Conservation (phyloP, 1,284 basidiomycete genomes). For the Xerocomus amazonicus region DNA sequence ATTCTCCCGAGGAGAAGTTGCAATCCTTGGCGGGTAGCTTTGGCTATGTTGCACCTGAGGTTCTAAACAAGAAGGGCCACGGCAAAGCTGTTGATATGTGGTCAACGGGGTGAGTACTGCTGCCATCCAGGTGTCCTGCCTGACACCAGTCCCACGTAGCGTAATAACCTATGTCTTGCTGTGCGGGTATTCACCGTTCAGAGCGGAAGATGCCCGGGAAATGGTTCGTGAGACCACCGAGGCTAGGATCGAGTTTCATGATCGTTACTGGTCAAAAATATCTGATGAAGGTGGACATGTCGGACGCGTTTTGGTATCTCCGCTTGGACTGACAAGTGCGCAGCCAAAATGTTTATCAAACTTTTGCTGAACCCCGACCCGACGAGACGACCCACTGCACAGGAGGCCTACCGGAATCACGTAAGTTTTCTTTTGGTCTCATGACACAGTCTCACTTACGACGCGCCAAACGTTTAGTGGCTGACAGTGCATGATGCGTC, state of each 20-base stretch:
- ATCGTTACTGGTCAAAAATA: constrained; percentile 92
- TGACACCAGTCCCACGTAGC: constrained; percentile 37
- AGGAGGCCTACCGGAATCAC: constrained; percentile 63
- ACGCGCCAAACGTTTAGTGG: constrained; percentile 47
- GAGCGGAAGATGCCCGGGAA: constrained; percentile 75
- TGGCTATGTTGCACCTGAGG: constrained; percentile 94
- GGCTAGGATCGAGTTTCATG: constrained; percentile 87
- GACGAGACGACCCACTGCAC: constrained; percentile 66
- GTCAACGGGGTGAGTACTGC: constrained; percentile 75
- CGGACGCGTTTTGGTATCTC: not conserved
- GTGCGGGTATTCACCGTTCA: constrained; percentile 93
- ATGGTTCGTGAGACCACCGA: constrained; percentile 80
- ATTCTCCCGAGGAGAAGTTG: constrained; percentile 74
- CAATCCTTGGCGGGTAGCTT: constrained; percentile 85
- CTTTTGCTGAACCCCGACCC: constrained; percentile 75
- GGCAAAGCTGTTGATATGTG: constrained; percentile 93
- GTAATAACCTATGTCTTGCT: constrained; percentile 92
- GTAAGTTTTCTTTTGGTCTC: constrained; percentile 15
- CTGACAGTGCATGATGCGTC: constrained; percentile 57
- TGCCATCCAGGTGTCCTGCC: not conserved
- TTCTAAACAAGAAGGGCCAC: constrained; percentile 80
- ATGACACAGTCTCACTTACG: not conserved
- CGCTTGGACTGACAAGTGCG: not conserved
- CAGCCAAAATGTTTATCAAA: constrained; percentile 86
- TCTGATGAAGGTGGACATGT: constrained; percentile 56